A percentile compares a stretch with the other conserved stretches of the same genome.
Conservation (phyloP, 164 flowering plant genomes). For the Cinnamomum micranthum region DNA sequence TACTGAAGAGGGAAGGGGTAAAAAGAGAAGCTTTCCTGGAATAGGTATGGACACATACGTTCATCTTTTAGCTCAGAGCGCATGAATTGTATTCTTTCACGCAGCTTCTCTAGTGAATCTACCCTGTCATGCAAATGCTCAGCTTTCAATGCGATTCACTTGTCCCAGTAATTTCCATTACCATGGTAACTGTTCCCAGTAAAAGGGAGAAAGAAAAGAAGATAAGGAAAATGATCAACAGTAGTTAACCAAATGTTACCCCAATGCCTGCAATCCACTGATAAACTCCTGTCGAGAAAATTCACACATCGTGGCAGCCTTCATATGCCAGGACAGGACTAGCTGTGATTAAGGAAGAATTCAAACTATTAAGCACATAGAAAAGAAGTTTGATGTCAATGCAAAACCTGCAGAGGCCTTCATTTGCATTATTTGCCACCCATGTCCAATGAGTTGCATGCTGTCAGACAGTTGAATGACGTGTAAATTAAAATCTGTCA, state of each 20-base stretch:
- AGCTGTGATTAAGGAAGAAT: constrained; percentile 39
- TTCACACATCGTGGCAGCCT: constrained; percentile 99
- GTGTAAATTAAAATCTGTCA: too few species aligned
- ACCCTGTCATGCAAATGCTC: constrained; percentile 53
- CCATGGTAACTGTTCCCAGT: neutral
- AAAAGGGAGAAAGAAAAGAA: neutral
- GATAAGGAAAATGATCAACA: neutral
- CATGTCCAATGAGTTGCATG: constrained; percentile 2
- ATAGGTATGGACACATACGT: constrained; percentile 44
- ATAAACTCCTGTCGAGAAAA: constrained; percentile 92
- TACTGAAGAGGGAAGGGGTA: too few species aligned
- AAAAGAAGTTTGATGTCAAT: neutral
- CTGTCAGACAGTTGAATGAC: too few species aligned
- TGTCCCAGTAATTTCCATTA: neutral
- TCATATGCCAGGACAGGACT: constrained; percentile 99
- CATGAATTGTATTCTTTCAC: constrained; percentile 77
- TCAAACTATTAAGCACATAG: neutral
- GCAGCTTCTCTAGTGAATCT: constrained; percentile 88
- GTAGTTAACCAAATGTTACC: constrained; percentile 36
- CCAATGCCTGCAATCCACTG: constrained; percentile 81
- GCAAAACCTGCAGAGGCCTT: neutral
- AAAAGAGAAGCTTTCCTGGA: constrained; percentile 58
- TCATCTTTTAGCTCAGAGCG: constrained; percentile 94
- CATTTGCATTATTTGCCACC: neutral
- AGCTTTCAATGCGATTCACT: neutral